Evolutionary conservation across 1,284 basidiomycete species (phyloP), one percentile per base, ranked within the genome.

Genomic region (Cryptococcus depauperatus): DNA sequence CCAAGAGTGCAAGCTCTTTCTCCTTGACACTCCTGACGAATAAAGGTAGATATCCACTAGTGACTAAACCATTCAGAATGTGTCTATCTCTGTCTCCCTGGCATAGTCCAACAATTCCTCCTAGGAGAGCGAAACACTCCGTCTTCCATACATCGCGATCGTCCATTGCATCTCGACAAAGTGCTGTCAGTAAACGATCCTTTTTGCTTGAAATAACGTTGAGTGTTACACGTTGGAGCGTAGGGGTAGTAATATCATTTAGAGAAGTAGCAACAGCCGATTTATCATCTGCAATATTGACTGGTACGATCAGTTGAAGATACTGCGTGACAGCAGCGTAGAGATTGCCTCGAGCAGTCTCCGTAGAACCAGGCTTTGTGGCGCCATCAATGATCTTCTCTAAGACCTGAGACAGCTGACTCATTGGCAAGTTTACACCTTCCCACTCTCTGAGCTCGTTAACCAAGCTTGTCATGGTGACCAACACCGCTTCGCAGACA

Each of bases 71-170:
- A 3, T 74, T 67, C 30, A 85, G 66, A 5, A 84, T 71, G 5
- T 73, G 46, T 33, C 59, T 32, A 43, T 64, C 61, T 35, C 51
- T 38, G 8, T 61, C 59, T 3, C 47, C 48, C 13, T 48, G 42
- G 34, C 58, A 61, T 5, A 56, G 41, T 22, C 79, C 83, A 1
- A 86, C 68, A 40, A 69, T 52, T n/a, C 53, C 59, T 64, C 52
- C 83, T 73, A 44, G 55, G 19, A 59, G 54, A 40, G 55, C 16
- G 87, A 84, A 23, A 92, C 82, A 16, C 49, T 69, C 60, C n/a
- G 92, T 93, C 72, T 91, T 88, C 91, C 92, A 96, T 0, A 97
- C 86, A 64, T 96, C 91, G 25, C 84, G 81, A 9, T 90, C 91
- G 57, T 96, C 91, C 47, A 92, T 84, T 1, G 90, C 91, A 63